A percentile compares a stretch with the other conserved stretches of the same genome.
These are phyloP conservation scores for Clarireedia homoeocarpa DNA, from an alignment of 2,329 filamentous ascomycete species.

Conservation along the genomic window DNA sequence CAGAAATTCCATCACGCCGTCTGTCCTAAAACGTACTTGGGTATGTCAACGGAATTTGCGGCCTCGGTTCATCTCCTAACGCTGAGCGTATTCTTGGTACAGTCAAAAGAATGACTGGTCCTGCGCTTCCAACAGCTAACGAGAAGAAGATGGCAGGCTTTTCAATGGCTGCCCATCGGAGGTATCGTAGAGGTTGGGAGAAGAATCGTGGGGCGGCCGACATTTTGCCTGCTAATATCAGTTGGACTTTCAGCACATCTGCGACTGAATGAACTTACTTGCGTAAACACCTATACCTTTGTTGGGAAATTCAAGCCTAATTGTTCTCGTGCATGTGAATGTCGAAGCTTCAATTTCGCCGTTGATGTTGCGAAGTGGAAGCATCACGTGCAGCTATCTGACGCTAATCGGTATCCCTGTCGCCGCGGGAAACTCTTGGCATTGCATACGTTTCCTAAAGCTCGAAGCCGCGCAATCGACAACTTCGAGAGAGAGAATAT, in stretches of 20 bases:
- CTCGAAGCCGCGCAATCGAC: conserved; percentile 19
- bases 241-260: not conserved
- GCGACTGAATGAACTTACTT: not conserved
- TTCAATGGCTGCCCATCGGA: conserved; percentile 80
- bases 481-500: conserved; percentile 9
- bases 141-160: conserved; percentile 91
- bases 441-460: conserved; percentile 32
- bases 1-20: not conserved
- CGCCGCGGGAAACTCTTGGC: conserved; percentile 21
- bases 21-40: conserved; percentile 59
- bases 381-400: conserved; percentile 14
- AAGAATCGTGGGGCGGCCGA: conserved; percentile 70
- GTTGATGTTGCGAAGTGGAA: conserved; percentile 13
- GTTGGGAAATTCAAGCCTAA: too few relatives aligned
- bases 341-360: conserved; percentile 7
- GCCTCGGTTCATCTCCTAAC: conserved; percentile 66
- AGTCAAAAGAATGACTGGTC: conserved; percentile 61
- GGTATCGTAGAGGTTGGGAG: conserved; percentile 73
- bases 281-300: not conserved
- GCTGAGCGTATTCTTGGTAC: conserved; percentile 66
- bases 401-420: conserved; percentile 10
- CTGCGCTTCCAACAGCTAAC: conserved; percentile 61
- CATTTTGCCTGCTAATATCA: conserved; percentile 42
- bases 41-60: conserved; percentile 79
- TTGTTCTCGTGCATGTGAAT: not conserved